These are phyloP conservation scores for Fusarium sororula DNA, from an alignment of 2,329 filamentous ascomycete genomes.

Conservation along the genomic window DNA sequence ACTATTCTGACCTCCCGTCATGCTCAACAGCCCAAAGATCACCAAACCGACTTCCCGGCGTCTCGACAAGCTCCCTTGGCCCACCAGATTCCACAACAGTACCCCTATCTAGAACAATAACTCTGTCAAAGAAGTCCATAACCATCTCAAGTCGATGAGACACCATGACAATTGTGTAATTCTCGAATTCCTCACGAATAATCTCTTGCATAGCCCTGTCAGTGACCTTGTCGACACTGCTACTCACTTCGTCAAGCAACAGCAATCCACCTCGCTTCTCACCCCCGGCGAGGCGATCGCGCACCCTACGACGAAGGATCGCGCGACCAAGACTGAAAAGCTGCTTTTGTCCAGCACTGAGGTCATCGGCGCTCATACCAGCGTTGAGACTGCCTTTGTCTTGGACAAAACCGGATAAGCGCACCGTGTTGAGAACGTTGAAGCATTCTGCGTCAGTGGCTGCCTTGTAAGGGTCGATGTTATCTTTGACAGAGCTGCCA, in stretches of 20 bases:
- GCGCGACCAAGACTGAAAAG: conserved; percentile 71
- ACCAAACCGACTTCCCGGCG: conserved; percentile 42
- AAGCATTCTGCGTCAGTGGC: conserved; percentile 48
- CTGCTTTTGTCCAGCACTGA: conserved; percentile 70
- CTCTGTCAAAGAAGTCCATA: conserved; percentile 58
- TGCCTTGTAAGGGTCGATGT: conserved; percentile 53
- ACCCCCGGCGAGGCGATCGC: conserved; percentile 12
- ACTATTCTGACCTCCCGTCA: not conserved
- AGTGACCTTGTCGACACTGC: conserved; percentile 53
- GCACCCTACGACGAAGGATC: conserved; percentile 54
- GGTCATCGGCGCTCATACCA: conserved; percentile 56
- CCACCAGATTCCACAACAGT: conserved; percentile 52
- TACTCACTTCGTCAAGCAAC: conserved; percentile 55
- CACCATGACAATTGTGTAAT: conserved; percentile 63
- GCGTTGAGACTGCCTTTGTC: conserved; percentile 48
- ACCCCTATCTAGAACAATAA: conserved; percentile 61
- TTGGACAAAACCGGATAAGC: conserved; percentile 45
- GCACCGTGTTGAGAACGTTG: conserved; percentile 49
- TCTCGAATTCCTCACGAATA: conserved; percentile 51
- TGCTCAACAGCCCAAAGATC: conserved; percentile 46
- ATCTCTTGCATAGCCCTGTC: conserved; percentile 54
- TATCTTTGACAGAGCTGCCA: conserved; percentile 51
- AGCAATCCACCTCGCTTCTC: conserved; percentile 44
- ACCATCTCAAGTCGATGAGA: conserved; percentile 60
- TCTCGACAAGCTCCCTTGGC: conserved; percentile 38